A percentile compares a stretch with the other conserved stretches of the same genome.
These are phyloP conservation scores for Rhododendron kiyosumense DNA, from an alignment of 148 eudicot species.

Conservation along the genomic window DNA sequence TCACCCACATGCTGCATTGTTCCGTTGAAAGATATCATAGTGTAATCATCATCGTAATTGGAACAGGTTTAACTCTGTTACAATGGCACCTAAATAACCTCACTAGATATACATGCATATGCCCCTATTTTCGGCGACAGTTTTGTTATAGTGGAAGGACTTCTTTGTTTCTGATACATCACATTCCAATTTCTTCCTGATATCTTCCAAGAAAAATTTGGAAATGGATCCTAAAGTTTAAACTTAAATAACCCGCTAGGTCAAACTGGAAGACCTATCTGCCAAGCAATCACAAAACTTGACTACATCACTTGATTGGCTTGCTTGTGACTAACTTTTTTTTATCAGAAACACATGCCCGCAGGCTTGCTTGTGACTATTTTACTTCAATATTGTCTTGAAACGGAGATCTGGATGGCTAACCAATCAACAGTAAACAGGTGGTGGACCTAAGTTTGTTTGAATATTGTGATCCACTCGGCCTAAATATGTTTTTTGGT, in stretches of 20 bases:
- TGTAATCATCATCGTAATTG: not conserved
- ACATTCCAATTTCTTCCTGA: not conserved
- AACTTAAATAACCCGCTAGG: not conserved
- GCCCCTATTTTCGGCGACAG: not conserved
- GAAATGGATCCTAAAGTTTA: not conserved
- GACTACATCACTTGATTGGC: not conserved
- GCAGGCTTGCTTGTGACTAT: too few relatives aligned
- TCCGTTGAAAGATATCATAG: constrained; percentile 31
- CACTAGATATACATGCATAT: not conserved
- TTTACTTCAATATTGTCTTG: not conserved
- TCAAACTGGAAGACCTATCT: not conserved
- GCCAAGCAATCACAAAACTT: not conserved
- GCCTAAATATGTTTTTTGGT: too few relatives aligned
- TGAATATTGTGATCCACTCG: too few relatives aligned
- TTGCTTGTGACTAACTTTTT: not conserved
- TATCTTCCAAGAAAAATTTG: not conserved
- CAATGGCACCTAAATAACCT: not conserved
- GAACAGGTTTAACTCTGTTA: not conserved
- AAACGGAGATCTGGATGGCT: not conserved
- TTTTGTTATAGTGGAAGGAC: not conserved
- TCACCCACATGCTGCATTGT: constrained; percentile 18
- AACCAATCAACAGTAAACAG: not conserved
- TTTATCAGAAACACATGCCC: too few relatives aligned
- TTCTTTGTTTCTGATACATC: not conserved
- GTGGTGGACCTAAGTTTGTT: not conserved